A percentile compares a stretch with the other conserved stretches of the same genome.
Conservation (phyloP, 495 filamentous ascomycete species). For the Trichoderma gamsii region DNA sequence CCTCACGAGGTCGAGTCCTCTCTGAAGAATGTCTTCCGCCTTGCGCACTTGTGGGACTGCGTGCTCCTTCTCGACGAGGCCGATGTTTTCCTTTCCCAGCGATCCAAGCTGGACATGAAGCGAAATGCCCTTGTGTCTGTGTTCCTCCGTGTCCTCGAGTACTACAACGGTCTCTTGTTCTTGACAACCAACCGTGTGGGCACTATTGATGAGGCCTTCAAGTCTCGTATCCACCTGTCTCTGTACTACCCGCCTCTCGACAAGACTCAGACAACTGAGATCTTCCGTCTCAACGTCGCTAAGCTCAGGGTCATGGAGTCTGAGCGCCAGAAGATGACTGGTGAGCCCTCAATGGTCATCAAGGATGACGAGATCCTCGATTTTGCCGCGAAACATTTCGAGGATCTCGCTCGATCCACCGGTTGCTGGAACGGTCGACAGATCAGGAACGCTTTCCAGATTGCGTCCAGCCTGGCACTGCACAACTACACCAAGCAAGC, state of each 20-base stretch:
- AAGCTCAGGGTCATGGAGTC: slow-evolving; percentile 48
- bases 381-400: slow-evolving; percentile 60
- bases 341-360: slow-evolving; percentile 25
- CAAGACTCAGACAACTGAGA: slow-evolving; percentile 62
- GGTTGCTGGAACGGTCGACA: slow-evolving; percentile 48
- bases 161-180: slow-evolving; percentile 47
- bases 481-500: slow-evolving; percentile 7
- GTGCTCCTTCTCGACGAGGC: slow-evolving; percentile 51
- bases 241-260: slow-evolving; percentile 57
- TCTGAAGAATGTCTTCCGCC: slow-evolving; percentile 45
- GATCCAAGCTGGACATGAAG: slow-evolving; percentile 38
- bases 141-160: slow-evolving; percentile 47
- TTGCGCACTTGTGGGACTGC: slow-evolving; percentile 49
- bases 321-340: slow-evolving; percentile 29
- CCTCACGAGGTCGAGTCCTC: slow-evolving; percentile 30
- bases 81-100: slow-evolving; percentile 46
- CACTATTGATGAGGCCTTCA: slow-evolving; percentile 45
- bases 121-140: slow-evolving; percentile 49
- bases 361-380: slow-evolving; percentile 40
- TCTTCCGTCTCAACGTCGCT: slow-evolving; percentile 75
- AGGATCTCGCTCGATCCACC: slow-evolving; percentile 20
- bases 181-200: slow-evolving; percentile 48
- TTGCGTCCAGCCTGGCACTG: slow-evolving; percentile 49
- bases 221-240: slow-evolving; percentile 43
- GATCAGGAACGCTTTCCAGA: slow-evolving; percentile 57